Conservation (phyloP, 1,284 basidiomycete species). For the Mycena citricolor region DNA sequence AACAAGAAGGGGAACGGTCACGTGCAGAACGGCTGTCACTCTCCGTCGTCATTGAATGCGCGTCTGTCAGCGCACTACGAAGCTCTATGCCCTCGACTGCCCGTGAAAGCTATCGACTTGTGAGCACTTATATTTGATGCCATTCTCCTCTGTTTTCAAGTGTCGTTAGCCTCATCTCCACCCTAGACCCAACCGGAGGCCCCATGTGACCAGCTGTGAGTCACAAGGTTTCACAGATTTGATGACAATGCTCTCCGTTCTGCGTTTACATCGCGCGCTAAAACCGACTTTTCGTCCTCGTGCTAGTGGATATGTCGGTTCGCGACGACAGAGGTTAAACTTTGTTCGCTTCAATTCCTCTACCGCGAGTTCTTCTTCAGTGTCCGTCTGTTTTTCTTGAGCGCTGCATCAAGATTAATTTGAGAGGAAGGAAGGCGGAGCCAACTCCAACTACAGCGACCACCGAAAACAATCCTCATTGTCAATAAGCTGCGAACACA, state of each 20-base stretch:
- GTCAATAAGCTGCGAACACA: conserved; percentile 77
- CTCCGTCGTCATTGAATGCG: conserved; percentile 18
- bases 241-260: too few species aligned
- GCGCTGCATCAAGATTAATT: conserved; percentile 28
- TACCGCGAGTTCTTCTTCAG: conserved; percentile 2
- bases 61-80: conserved; percentile 14
- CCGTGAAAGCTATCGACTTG: background rate
- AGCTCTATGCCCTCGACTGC: conserved; percentile 3
- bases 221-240: too few species aligned
- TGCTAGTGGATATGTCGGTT: background rate
- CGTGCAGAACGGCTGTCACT: too few species aligned
- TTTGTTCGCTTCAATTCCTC: conserved; percentile 5
- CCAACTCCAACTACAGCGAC: conserved; percentile 29
- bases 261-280: too few species aligned
- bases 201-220: too few species aligned
- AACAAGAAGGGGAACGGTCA: too few species aligned
- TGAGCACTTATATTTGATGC: too few species aligned
- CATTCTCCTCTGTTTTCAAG: too few species aligned
- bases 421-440: conserved; percentile 38
- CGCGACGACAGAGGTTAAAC: background rate
- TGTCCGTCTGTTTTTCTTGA: conserved; percentile 28
- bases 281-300: background rate
- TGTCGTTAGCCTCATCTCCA: too few species aligned
- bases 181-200: too few species aligned
- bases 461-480: conserved; percentile 58